These are phyloP conservation scores for Ophiostoma himal-ulmi DNA, from an alignment of 2,329 filamentous ascomycete genomes.

Conservation along the genomic window DNA sequence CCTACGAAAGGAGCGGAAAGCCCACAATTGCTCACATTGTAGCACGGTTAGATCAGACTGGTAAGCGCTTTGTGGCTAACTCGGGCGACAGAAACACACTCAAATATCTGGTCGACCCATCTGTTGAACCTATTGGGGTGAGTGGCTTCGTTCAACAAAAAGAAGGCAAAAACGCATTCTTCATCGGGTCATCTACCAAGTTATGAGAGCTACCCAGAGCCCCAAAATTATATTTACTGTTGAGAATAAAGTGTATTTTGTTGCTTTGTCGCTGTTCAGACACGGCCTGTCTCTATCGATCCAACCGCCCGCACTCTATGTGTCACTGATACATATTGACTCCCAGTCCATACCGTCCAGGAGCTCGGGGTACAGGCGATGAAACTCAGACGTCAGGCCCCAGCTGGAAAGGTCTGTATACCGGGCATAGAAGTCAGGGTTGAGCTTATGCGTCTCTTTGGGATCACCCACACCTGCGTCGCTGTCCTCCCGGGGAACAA, in stretches of 20 bases:
- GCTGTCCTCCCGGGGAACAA: not conserved
- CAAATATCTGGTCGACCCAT: conserved; percentile 10
- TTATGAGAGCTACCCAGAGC: conserved; percentile 17
- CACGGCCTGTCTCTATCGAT: not conserved
- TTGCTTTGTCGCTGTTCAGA: not conserved
- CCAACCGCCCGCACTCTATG: not conserved
- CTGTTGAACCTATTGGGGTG: conserved; percentile 16
- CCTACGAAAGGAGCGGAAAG: conserved; percentile 10
- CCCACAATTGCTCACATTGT: conserved; percentile 16
- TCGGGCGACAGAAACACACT: conserved; percentile 18
- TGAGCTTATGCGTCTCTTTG: conserved; percentile 11
- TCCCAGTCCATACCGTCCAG: conserved; percentile 18
- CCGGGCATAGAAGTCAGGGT: conserved; percentile 10
- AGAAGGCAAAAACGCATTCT: conserved; percentile 21
- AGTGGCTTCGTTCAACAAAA: conserved; percentile 13
- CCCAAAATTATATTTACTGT: not conserved
- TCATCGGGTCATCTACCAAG: conserved; percentile 6
- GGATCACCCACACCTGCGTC: not conserved
- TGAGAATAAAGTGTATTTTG: not conserved
- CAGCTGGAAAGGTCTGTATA: conserved; percentile 14
- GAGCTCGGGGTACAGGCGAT: conserved; percentile 12
- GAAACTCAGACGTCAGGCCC: conserved; percentile 18
- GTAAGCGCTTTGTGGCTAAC: conserved; percentile 18
- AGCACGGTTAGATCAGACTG: not conserved
- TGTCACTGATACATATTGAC: not conserved